Base-by-base conservation (phyloP, 306 rosid genomes). In the Gastrolobium villosum region DNA sequence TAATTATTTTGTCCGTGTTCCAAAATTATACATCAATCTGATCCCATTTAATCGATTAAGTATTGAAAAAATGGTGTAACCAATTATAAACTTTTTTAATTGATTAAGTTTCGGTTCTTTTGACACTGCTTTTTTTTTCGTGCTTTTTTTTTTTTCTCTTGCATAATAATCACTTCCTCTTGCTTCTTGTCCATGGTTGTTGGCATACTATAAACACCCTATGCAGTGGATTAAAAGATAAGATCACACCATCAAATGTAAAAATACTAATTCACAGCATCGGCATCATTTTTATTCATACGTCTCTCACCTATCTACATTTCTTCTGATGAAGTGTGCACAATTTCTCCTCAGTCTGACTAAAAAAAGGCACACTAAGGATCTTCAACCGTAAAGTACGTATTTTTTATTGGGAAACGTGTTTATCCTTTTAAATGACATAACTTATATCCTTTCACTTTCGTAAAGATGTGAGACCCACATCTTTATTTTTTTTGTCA, bases 311-410 rank as follows among this genome's bases (percentile, higher is more conserved):
- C 84, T 90, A 86, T 74, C 56, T 80, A 36, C 89, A 88, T 81
- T 92, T 92, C 84, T 86, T 90, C 82, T 91, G 88, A 43, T 89
- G 81, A 52, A 81, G 71, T n/a, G 76, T 70, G 41, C 93, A 93
- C 84, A 92, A 53, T 77, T 87, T 90, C 79, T 94, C 99, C 76
- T 83, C 97, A 13, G 88, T 89, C 97, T 94, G 48, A 40, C 46
- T 15, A 3, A 54, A 34, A n/a, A 20, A 36, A 36, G 1, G 67
- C 10, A 10, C 9, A 4, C 3, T 36, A 46, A 4, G 5, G 6
- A 60, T 37, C 52, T 67, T 52, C 68, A 63, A 65, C 70, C 20
- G 4, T 35, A 62, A 28, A 14, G 50, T 4, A 9, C 56, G 36
- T 20, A 26, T 20, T 60, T 59, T 8, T n/a, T n/a, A n/a, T n/a